These are phyloP conservation scores for Calonectria ilicicola DNA, from an alignment of 2,329 filamentous ascomycete species.

Conservation along the genomic window DNA sequence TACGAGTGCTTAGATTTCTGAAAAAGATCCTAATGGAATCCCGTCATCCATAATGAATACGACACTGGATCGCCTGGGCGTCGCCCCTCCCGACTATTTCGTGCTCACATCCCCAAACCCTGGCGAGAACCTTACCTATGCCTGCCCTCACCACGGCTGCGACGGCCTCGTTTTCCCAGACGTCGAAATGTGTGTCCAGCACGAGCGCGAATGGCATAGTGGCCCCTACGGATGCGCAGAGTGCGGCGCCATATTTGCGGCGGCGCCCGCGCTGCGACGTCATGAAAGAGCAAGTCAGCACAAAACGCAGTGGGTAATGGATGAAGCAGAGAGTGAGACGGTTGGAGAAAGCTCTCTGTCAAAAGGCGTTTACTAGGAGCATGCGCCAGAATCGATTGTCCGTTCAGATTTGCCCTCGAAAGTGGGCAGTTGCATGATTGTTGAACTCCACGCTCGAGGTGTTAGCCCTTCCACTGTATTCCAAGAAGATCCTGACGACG, in stretches of 20 bases:
- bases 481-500: background rate
- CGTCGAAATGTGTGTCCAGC: conserved; percentile 35
- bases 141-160: conserved; percentile 40
- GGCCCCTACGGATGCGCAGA: conserved; percentile 36
- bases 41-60: too few species aligned
- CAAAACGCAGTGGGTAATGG: conserved; percentile 22
- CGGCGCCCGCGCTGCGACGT: conserved; percentile 32
- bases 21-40: background rate
- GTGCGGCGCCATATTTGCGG: conserved; percentile 37
- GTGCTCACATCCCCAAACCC: conserved; percentile 25
- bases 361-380: conserved; percentile 15
- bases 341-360: conserved; percentile 6
- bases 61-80: background rate
- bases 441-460: background rate
- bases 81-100: conserved; percentile 28
- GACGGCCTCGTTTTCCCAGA: conserved; percentile 40
- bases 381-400: conserved; percentile 1
- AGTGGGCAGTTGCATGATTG: background rate
- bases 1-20: too few species aligned
- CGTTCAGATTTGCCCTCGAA: background rate
- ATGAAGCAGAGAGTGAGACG: conserved; percentile 13
- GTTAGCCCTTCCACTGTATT: background rate
- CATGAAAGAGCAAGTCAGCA: conserved; percentile 32
- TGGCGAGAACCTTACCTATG: conserved; percentile 22
- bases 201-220: conserved; percentile 40